Base-by-base conservation (phyloP, 345 rosid species). In the Populus davidiana region DNA sequence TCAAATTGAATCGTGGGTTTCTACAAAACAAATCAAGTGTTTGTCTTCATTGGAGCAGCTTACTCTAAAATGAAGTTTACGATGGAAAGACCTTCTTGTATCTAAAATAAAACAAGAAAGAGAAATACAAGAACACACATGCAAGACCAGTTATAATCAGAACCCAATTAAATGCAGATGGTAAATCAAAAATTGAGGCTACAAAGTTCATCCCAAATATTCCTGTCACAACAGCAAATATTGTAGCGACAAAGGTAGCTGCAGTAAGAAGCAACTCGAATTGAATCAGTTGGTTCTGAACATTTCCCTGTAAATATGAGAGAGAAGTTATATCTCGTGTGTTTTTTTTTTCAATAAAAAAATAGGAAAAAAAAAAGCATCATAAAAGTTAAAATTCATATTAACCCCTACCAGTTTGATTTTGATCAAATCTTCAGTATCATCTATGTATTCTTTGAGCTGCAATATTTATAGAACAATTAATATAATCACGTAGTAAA, bases 361-460 rank as follows among this genome's bases (percentile, higher is more conserved):
- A 50, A 47, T 6, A 2, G 2, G 4, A 10, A 17, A 43, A 29
- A 21, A 14, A 39, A 36, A n/a, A 44, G 29, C 38, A n/a, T 31
- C 9, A 16, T 9, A 35, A 62, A 61, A 52, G 14, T 44, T 8
- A 59, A 8, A 9, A 52, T 5, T 43, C 21, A 76, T 25, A 63
- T 47, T 41, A 65, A 62, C 50, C 21, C 81, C 83, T 81, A 93
- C 99, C 91, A 96, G 85, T 83, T 95, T 95, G 49, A 95, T 92
- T 86, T 93, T 95, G 89, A 95, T 95, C 70, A 95, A 80, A 87
- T 92, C 99, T 86, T 95, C 98, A 11, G 98, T 95, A 81, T 95
- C 99, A 83, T 95, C 99, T 54, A 93, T 93, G 80, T 95, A 95
- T 80, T 93, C 99, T 81, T 95, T 95, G 36, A 93, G 92, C 98